Percentiles rank a stretch among this genome's conserved stretches.
phyloP scores from a whole-genome alignment of 768 basidiomycete genomes.

The Serendipita sp. region DNA sequence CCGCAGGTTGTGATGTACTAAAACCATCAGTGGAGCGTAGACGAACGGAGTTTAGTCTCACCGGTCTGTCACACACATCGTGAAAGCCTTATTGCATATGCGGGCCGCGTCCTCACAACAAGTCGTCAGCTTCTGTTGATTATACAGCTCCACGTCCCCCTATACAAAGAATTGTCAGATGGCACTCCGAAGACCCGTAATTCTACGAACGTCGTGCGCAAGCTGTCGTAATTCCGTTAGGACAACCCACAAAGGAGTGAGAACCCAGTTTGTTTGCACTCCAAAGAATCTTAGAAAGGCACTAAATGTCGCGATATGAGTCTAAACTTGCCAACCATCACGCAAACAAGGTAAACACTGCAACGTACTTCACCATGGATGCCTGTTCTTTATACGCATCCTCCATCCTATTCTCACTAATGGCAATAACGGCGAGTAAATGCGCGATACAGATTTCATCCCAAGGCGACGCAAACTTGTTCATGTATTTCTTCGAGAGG shows the following conservation, averaged over 20 bases:
- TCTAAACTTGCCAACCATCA: background rate
- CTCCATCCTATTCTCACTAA: constrained; percentile 43
- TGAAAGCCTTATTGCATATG: constrained; percentile 77
- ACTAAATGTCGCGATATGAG: constrained; percentile 20
- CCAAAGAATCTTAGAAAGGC: constrained; percentile 63
- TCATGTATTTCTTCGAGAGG: constrained; percentile 31
- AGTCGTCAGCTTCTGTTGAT: constrained; percentile 37
- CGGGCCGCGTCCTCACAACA: constrained; percentile 79
- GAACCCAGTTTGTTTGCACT: constrained; percentile 72
- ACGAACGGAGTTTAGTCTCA: constrained; percentile 16
- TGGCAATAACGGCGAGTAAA: constrained; percentile 53
- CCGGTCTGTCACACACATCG: constrained; percentile 76
- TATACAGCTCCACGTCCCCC: constrained; percentile 20
- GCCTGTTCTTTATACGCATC: constrained; percentile 75
- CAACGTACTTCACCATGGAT: constrained; percentile 53
- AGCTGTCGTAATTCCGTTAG: constrained; percentile 69
- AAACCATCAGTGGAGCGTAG: background rate
- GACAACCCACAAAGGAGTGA: constrained; percentile 68
- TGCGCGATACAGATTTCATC: constrained; percentile 77
- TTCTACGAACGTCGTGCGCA: constrained; percentile 53
- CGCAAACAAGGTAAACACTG: background rate
- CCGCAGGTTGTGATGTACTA: constrained; percentile 49
- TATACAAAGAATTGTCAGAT: constrained; percentile 36
- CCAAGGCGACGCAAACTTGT: constrained; percentile 57
- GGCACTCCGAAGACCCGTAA: constrained; percentile 21